Evolutionary conservation across 805 yeast species (phyloP), one percentile per base, ranked within the genome.

Genomic region (Tetrapisispora fleetii): DNA sequence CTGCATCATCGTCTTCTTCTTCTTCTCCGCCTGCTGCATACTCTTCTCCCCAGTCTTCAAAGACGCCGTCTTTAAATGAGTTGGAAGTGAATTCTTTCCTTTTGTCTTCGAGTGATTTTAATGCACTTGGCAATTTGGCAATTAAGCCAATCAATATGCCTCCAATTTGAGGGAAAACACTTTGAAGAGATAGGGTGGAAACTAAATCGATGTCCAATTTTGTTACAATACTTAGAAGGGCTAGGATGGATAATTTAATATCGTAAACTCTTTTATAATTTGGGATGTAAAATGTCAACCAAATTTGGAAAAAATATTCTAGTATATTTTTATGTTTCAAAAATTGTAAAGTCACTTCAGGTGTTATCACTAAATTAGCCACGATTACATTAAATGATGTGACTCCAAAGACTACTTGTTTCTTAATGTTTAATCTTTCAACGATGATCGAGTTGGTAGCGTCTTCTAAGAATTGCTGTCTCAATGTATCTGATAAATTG

Each of bases 201-300:
- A 65, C 44, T 2, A 58, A 43, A 4, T 67, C 49, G 18, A 68
- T 37, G 19, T 58, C 44, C 19, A 38, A 54, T 39, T 17, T 45
- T 9, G 61, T 52, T 14, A 75, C 43, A 14, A 86, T 50, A 11
- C 79, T 71, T 50, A 90, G 64, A 21, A 84, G 60, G 0, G 93
- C 95, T 54, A 91, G 65, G 2, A 79, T 69, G 1, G 86, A 79
- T 40, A 91, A 66, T 65, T 89, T 90, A 63, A 87, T 72, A 65
- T 91, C 98, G 58, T 76, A 85, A 2, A 87, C 95, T 51, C 95
- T 71, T 21, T 74, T 74, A 55, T 83, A 73, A 27, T 70, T 67
- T 4, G 80, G 76, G 37, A 80, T 67, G 37, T 58, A 58, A 38
- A 44, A 48, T 2, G 59, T 57, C 13, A 63, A 50, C 69, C 69